phyloP scores from a whole-genome alignment of 495 filamentous ascomycete genomes.

The Melanomma pulvis-pyrius region DNA sequence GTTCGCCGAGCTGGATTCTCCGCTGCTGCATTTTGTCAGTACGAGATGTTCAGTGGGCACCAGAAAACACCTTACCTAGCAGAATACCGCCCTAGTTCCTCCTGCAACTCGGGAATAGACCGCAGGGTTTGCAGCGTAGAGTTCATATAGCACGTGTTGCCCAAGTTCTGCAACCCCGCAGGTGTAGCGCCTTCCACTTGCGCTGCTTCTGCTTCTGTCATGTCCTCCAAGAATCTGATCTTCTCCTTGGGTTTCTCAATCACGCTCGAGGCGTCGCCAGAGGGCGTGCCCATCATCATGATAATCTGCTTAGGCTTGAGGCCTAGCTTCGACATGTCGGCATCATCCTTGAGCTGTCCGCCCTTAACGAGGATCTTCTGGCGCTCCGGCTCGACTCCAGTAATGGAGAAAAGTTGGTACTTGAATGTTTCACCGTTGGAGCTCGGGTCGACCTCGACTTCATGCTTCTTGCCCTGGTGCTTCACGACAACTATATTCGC shows the following conservation, averaged over 20 bases:
- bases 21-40: constrained; percentile 25
- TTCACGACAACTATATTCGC: constrained; percentile 76
- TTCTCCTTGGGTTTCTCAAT: constrained; percentile 77
- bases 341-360: constrained; percentile 93
- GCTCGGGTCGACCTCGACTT: constrained; percentile 84
- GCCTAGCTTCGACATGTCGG: constrained; percentile 76
- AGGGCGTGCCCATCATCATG: constrained; percentile 96
- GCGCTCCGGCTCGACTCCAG: constrained; percentile 91
- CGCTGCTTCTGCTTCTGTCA: constrained; percentile 93
- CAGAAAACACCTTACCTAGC: constrained; percentile 40
- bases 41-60: too few relatives aligned
- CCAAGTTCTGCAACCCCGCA: constrained; percentile 87
- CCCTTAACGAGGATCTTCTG: constrained; percentile 96
- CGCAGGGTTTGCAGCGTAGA: constrained; percentile 89
- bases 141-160: constrained; percentile 98
- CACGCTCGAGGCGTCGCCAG: constrained; percentile 57
- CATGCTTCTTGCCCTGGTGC: constrained; percentile 90
- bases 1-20: constrained; percentile 48
- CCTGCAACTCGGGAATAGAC: constrained; percentile 87
- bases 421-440: constrained; percentile 92
- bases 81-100: constrained; percentile 72
- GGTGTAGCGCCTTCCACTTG: constrained; percentile 80
- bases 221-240: constrained; percentile 91
- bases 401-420: constrained; percentile 90
- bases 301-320: constrained; percentile 84